These are phyloP conservation scores for Spergularia marina DNA, from an alignment of 148 eudicot genomes.

Conservation along the genomic window DNA sequence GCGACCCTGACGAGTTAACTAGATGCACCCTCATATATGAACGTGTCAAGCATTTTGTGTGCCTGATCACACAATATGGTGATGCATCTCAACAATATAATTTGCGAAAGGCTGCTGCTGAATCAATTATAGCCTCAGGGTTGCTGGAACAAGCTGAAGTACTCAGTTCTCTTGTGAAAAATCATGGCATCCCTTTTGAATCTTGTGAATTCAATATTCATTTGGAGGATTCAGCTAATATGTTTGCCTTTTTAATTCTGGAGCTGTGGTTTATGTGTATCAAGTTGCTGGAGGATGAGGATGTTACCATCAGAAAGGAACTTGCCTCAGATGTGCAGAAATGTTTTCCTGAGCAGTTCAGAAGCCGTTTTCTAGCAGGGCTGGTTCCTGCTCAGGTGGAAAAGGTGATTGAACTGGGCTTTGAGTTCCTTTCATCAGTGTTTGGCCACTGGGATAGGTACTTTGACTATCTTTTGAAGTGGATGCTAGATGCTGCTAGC, in stretches of 20 bases:
- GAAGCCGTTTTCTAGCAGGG: constrained; percentile 30
- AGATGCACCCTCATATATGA: constrained; percentile 41
- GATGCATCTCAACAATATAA: constrained; percentile 78
- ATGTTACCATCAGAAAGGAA: constrained; percentile 55
- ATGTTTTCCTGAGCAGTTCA: constrained; percentile 41
- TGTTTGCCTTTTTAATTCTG: constrained; percentile 49
- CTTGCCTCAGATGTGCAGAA: constrained; percentile 71
- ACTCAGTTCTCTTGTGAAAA: constrained; percentile 42
- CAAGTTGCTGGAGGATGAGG: constrained; percentile 91
- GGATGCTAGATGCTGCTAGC: constrained; percentile 61
- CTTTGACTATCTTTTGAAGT: constrained; percentile 59
- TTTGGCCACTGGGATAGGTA: constrained; percentile 72
- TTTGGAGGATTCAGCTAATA: constrained; percentile 31
- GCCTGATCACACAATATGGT: constrained; percentile 51
- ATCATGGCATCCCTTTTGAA: constrained; percentile 31
- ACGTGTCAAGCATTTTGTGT: constrained; percentile 49
- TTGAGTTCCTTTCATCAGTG: constrained; percentile 60
- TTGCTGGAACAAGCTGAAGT: constrained; percentile 63
- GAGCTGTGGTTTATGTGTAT: constrained; percentile 78
- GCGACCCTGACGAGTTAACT: constrained; percentile 28
- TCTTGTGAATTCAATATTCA: constrained; percentile 28
- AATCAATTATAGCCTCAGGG: constrained; percentile 80
- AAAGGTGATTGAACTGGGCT: constrained; percentile 68
- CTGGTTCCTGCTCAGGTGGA: constrained; percentile 83
- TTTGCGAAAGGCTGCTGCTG: constrained; percentile 85